A percentile compares a stretch with the other conserved stretches of the same genome.
Evolutionary conservation across 2,329 filamentous ascomycete genomes (phyloP).

Genomic region (Penicillium sp.): DNA sequence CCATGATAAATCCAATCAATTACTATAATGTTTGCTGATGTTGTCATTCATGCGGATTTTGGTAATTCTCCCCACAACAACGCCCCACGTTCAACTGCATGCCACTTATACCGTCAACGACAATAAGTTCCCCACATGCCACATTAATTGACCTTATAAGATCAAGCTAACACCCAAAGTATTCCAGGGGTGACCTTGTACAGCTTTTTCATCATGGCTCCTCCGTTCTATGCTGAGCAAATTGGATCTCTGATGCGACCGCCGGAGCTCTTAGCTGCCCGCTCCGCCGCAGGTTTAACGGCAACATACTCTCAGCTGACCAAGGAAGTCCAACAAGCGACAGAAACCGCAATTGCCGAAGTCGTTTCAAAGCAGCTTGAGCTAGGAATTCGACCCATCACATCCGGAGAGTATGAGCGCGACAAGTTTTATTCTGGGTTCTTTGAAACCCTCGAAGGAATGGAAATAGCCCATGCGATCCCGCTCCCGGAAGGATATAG

Average conservation of each 20-base stretch:
- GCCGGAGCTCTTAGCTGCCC: conserved; percentile 17
- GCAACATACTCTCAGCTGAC: conserved; percentile 2
- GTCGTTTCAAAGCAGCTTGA: conserved; percentile 20
- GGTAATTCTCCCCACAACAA: neutral
- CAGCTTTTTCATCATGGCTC: neutral
- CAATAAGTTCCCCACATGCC: neutral
- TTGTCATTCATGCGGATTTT: neutral
- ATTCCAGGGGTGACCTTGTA: too few relatives aligned
- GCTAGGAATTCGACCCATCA: conserved; percentile 20
- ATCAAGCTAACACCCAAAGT: neutral
- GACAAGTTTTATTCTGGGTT: conserved; percentile 25
- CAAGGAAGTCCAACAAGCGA: conserved; percentile 3
- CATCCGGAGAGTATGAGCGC: conserved; percentile 25
- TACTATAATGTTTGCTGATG: neutral
- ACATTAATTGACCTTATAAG: neutral
- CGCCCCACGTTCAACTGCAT: neutral
- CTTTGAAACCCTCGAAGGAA: conserved; percentile 23
- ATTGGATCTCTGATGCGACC: conserved; percentile 28
- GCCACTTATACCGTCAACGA: too few relatives aligned
- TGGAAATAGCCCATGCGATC: conserved; percentile 10
- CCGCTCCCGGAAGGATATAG: conserved; percentile 5
- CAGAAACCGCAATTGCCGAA: conserved; percentile 15
- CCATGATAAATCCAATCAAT: too few relatives aligned
- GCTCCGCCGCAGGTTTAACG: conserved; percentile 9
- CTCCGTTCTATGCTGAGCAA: conserved; percentile 26